These are phyloP conservation scores for Panicum hallii DNA, from an alignment of 202 grass and related monocot genomes.

Conservation along the genomic window DNA sequence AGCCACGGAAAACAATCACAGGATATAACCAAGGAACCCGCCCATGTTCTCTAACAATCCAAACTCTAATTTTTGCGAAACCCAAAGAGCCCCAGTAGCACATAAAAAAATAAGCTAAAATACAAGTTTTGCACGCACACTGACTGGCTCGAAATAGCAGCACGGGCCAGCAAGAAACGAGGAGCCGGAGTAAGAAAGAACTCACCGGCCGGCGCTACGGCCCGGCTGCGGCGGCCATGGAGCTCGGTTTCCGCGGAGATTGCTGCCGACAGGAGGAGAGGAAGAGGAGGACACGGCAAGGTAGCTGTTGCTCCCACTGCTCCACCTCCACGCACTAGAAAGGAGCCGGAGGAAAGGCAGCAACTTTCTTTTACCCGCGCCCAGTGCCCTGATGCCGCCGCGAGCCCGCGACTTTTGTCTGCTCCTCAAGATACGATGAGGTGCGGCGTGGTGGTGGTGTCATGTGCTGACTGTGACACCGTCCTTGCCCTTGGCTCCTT, in stretches of 20 bases:
- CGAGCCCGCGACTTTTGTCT: conserved; percentile 41
- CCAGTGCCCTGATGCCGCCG: conserved; percentile 35
- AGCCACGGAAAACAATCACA: neutral
- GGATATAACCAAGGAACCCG: neutral
- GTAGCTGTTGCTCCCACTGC: neutral
- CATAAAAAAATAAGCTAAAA: conserved; percentile 1
- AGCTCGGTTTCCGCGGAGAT: conserved; percentile 18
- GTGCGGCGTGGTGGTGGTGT: conserved; percentile 28
- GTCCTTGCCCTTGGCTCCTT: conserved; percentile 20
- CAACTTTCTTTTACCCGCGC: conserved; percentile 26
- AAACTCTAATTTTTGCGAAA: neutral
- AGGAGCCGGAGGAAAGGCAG: conserved; percentile 37
- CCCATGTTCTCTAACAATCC: conserved; percentile 21
- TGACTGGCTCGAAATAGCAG: neutral
- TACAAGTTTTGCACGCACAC: neutral
- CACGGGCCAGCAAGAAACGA: neutral
- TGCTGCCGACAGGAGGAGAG: neutral
- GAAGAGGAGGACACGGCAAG: conserved; percentile 21
- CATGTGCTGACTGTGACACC: conserved; percentile 50
- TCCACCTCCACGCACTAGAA: conserved; percentile 44
- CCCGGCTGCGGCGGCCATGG: conserved; percentile 26
- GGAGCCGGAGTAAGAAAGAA: conserved; percentile 10
- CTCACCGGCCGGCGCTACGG: conserved; percentile 26
- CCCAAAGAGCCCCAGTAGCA: neutral
- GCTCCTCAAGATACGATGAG: conserved; percentile 42